Percentiles rank a stretch among this genome's conserved stretches.
Evolutionary conservation across 176 grass and related monocot genomes (phyloP).

Genomic region (Triticum urartu): DNA sequence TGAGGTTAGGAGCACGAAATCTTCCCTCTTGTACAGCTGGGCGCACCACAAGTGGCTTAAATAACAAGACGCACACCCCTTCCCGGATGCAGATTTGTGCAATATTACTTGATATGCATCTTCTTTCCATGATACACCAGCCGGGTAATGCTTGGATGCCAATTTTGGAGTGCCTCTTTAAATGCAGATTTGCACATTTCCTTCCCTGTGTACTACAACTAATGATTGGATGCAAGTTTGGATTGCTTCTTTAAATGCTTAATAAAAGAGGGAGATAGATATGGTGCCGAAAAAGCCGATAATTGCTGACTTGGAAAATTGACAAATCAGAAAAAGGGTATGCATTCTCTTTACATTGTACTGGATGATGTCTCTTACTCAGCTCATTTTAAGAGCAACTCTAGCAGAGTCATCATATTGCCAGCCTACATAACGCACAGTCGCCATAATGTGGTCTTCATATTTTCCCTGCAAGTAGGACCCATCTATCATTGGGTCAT

Average conservation of each 20-base stretch:
- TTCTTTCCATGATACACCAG: neutral
- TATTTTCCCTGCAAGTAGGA: too few relatives aligned
- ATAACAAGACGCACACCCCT: neutral
- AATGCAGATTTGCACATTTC: neutral
- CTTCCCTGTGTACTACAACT: too few relatives aligned
- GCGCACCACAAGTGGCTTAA: conserved; percentile 16
- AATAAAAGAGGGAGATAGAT: neutral
- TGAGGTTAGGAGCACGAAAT: neutral
- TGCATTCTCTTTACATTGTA: too few relatives aligned
- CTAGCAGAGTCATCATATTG: too few relatives aligned
- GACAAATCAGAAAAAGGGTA: neutral
- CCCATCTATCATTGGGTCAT: too few relatives aligned
- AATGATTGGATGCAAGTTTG: neutral
- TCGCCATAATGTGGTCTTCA: too few relatives aligned
- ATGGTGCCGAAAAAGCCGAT: neutral
- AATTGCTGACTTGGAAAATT: neutral
- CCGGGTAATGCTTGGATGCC: neutral
- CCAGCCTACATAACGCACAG: too few relatives aligned
- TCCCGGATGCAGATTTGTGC: neutral
- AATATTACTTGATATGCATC: neutral
- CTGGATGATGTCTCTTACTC: too few relatives aligned
- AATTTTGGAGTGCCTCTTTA: neutral
- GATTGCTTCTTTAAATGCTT: neutral
- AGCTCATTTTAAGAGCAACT: too few relatives aligned
- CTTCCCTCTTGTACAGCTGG: conserved; percentile 7